Evolutionary conservation across 1,284 basidiomycete genomes (phyloP).

Genomic region (Vanrija pseudolonga): DNA sequence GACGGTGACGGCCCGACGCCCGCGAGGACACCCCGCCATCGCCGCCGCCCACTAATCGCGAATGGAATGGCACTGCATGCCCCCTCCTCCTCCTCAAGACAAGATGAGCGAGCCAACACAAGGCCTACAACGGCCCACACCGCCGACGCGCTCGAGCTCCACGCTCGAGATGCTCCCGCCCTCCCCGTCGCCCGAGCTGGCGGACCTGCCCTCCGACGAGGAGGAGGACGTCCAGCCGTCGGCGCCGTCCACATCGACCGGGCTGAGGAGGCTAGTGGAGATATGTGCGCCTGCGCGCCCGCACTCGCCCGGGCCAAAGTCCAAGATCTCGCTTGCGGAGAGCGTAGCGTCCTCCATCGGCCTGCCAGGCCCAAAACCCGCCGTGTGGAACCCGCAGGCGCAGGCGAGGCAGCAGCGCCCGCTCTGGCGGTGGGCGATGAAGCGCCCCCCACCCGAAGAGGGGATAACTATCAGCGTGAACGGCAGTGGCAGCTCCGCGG

Average conservation of each 20-base stretch:
- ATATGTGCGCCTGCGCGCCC: not conserved
- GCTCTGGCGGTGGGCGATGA: not conserved
- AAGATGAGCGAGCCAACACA: not conserved
- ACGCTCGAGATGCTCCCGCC: conserved; percentile 4
- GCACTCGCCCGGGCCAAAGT: not conserved
- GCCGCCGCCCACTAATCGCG: no score
- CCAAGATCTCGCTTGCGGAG: no score
- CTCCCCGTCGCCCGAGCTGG: conserved; percentile 1
- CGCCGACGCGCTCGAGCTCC: not conserved
- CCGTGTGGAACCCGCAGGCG: not conserved
- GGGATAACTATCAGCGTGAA: not conserved
- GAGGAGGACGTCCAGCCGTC: not conserved
- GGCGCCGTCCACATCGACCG: not conserved
- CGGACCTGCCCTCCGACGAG: not conserved
- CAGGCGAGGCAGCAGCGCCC: not conserved
- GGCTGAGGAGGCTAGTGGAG: not conserved
- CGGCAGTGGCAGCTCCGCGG: not conserved
- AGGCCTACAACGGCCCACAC: not conserved
- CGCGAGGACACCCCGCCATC: no score
- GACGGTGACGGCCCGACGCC: no score
- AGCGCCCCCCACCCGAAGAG: not conserved
- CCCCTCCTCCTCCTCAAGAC: no score
- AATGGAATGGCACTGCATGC: no score
- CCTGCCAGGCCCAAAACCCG: no score
- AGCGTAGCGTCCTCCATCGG: no score